Evolutionary conservation across 441 rosid species (phyloP).

Genomic region (Gossypium schwendimanii): DNA sequence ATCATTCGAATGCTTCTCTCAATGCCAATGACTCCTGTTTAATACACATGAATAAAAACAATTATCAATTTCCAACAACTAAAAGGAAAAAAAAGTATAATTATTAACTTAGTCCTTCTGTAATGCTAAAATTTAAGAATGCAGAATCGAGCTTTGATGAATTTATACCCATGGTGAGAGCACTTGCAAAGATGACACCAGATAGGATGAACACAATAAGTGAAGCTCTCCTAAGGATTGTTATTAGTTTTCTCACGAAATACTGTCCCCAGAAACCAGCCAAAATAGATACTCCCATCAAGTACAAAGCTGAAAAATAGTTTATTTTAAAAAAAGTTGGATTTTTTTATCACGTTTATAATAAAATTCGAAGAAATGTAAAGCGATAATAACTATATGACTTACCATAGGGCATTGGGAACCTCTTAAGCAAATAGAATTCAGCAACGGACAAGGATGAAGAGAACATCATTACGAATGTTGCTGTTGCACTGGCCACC

Average conservation of each 20-base stretch:
- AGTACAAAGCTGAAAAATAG: constrained; percentile 51
- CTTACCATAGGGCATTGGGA: constrained; percentile 86
- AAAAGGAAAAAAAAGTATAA: too few species aligned
- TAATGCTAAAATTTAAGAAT: neutral
- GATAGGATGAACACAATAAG: constrained; percentile 69
- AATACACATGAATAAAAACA: neutral
- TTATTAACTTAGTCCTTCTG: neutral
- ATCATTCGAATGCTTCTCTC: constrained; percentile 60
- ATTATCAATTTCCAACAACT: too few species aligned
- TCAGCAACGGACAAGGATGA: constrained; percentile 88
- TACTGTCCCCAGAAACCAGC: constrained; percentile 94
- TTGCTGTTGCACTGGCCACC: constrained; percentile 95
- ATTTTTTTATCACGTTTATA: neutral
- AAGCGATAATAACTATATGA: neutral
- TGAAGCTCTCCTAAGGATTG: constrained; percentile 58
- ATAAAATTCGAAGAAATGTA: neutral
- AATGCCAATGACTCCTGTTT: constrained; percentile 62
- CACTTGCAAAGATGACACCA: constrained; percentile 77
- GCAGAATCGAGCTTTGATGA: neutral
- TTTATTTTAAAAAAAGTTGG: neutral
- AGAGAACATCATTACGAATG: constrained; percentile 95
- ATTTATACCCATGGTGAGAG: constrained; percentile 70
- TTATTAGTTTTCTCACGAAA: constrained; percentile 55
- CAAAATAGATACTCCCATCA: constrained; percentile 51
- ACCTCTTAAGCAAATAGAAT: constrained; percentile 82